Conservation (phyloP, 2,329 filamentous ascomycete species). For the Aspergillus novoparasiticus region DNA sequence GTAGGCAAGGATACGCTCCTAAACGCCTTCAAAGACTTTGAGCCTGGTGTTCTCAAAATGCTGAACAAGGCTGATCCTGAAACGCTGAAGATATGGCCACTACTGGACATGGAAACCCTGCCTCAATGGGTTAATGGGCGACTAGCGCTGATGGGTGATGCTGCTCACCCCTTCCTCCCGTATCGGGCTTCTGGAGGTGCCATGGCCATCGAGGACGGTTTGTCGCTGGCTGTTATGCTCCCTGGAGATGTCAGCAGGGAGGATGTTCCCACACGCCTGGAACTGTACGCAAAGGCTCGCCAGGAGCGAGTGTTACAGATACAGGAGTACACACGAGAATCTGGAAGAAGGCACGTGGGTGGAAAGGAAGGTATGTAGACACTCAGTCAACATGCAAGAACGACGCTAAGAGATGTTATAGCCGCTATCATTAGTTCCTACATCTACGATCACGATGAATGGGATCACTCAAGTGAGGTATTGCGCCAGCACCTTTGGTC, state of each 20-base stretch:
- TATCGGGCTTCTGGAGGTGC: conserved; percentile 65
- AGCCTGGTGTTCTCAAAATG: conserved; percentile 40
- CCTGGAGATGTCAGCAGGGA: conserved; percentile 45
- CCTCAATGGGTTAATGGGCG: conserved; percentile 57
- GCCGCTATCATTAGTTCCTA: conserved; percentile 35
- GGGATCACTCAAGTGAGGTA: conserved; percentile 54
- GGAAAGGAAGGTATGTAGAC: conserved; percentile 18
- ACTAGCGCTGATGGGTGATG: conserved; percentile 65
- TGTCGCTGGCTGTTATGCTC: conserved; percentile 60
- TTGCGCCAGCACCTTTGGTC: conserved; percentile 52
- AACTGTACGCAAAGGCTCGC: conserved; percentile 62
- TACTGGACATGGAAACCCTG: conserved; percentile 64
- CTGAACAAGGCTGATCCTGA: conserved; percentile 46
- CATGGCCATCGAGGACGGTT: conserved; percentile 69
- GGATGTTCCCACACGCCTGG: conserved; percentile 58
- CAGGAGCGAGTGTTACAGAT: conserved; percentile 60
- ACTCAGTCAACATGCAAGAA: too few relatives aligned
- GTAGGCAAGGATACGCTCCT: conserved; percentile 29
- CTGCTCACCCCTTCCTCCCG: conserved; percentile 69
- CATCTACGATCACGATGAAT: conserved; percentile 63
- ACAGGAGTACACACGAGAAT: conserved; percentile 59
- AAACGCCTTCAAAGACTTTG: conserved; percentile 43
- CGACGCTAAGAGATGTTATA: background rate
- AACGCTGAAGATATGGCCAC: conserved; percentile 58
- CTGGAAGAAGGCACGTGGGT: conserved; percentile 18